phyloP scores from a whole-genome alignment of 441 rosid species.

The Populus hybrid region DNA sequence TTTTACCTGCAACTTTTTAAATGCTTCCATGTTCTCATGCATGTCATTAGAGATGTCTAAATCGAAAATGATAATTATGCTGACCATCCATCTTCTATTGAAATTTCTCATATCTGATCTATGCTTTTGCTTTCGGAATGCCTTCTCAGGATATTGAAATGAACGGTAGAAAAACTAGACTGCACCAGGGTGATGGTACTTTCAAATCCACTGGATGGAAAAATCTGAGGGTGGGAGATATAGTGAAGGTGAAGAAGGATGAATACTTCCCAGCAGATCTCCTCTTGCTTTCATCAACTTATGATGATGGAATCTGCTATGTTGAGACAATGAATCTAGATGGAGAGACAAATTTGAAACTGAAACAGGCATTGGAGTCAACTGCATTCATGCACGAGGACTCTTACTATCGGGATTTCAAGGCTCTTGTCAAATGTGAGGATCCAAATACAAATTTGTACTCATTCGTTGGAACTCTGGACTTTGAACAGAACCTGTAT shows the following conservation, averaged over 20 bases:
- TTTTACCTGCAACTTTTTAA: not conserved
- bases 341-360: constrained; percentile 84
- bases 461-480: constrained; percentile 71
- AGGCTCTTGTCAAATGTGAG: constrained; percentile 67
- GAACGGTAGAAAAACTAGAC: constrained; percentile 54
- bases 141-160: constrained; percentile 55
- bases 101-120: constrained; percentile 1
- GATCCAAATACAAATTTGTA: constrained; percentile 84
- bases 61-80: not conserved
- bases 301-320: constrained; percentile 77
- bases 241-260: constrained; percentile 73
- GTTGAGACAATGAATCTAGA: constrained; percentile 91
- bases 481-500: constrained; percentile 42
- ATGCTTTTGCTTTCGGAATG: not conserved
- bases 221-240: constrained; percentile 70
- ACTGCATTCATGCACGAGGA: constrained; percentile 53
- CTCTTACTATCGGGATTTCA: constrained; percentile 45
- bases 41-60: not conserved
- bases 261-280: constrained; percentile 87
- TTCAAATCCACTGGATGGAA: constrained; percentile 53
- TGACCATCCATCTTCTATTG: not conserved
- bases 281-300: constrained; percentile 70
- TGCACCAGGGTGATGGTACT: constrained; percentile 51
- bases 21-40: not conserved
- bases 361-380: constrained; percentile 59